Evolutionary conservation across 352 stramenopile species (phyloP).

Genomic region (Globisporangium perplexum): DNA sequence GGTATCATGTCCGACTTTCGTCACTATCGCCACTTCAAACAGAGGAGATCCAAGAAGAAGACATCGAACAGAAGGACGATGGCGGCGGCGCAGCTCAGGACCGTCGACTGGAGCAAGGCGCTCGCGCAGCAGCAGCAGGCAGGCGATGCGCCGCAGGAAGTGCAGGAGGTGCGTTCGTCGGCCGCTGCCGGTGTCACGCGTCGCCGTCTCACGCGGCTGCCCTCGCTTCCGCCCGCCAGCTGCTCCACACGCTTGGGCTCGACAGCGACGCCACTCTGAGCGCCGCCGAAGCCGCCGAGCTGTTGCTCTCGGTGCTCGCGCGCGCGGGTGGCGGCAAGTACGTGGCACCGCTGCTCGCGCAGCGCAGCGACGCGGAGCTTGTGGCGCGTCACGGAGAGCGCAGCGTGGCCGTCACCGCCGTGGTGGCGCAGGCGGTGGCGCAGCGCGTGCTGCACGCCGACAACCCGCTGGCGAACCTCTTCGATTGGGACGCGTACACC

Average conservation of each 20-base stretch:
- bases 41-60: too few relatives aligned
- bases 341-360: slow-evolving; percentile 37
- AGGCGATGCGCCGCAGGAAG: slow-evolving; percentile 13
- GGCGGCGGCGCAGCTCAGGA: slow-evolving; percentile 13
- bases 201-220: background rate
- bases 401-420: slow-evolving; percentile 21
- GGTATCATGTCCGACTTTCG: background rate
- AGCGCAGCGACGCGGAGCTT: slow-evolving; percentile 28
- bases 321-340: slow-evolving; percentile 20
- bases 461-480: slow-evolving; percentile 55
- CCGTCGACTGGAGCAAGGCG: slow-evolving; percentile 20
- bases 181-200: background rate
- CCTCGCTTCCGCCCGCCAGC: slow-evolving; percentile 6
- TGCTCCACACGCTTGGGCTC: slow-evolving; percentile 25
- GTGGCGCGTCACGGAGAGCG: slow-evolving; percentile 27
- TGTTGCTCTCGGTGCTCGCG: slow-evolving; percentile 24
- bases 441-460: slow-evolving; percentile 51
- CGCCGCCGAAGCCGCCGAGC: slow-evolving; percentile 16
- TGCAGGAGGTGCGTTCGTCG: slow-evolving; percentile 5
- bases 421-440: slow-evolving; percentile 43
- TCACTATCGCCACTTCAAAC: background rate
- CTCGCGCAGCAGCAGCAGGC: background rate
- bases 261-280: slow-evolving; percentile 9
- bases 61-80: background rate
- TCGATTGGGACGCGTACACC: slow-evolving; percentile 59